These are phyloP conservation scores for Lantana camara DNA, from an alignment of 257 asterid genomes.

Conservation along the genomic window DNA sequence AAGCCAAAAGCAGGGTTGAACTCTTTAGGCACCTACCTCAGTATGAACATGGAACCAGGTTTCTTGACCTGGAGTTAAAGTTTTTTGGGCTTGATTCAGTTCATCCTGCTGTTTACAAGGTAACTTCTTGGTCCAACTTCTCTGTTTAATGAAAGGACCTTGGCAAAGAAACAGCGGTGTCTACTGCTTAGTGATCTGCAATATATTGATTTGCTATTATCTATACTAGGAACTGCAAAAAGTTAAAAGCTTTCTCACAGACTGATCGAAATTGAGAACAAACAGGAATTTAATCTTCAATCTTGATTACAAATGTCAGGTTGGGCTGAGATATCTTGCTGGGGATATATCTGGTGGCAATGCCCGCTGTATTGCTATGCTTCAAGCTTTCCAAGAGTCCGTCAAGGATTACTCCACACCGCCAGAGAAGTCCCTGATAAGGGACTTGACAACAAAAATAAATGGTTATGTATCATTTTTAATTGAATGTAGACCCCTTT, in stretches of 20 bases:
- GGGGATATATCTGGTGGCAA: slow-evolving; percentile 94
- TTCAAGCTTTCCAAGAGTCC: slow-evolving; percentile 80
- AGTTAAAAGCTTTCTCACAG: not conserved
- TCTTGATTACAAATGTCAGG: slow-evolving; percentile 52
- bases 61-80: slow-evolving; percentile 71
- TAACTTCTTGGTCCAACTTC: slow-evolving; percentile 27
- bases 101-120: slow-evolving; percentile 89
- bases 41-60: slow-evolving; percentile 63
- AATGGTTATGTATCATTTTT: slow-evolving; percentile 68
- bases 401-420: slow-evolving; percentile 80
- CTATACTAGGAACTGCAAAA: not conserved
- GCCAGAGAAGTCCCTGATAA: slow-evolving; percentile 67
- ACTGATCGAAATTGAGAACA: not conserved
- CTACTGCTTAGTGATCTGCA: not conserved
- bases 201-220: not conserved
- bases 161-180: not conserved
- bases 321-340: slow-evolving; percentile 77
- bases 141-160: not conserved
- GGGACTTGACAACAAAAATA: slow-evolving; percentile 78
- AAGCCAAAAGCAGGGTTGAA: slow-evolving; percentile 77
- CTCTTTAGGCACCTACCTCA: slow-evolving; percentile 89
- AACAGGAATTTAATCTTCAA: not conserved
- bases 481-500: slow-evolving; percentile 88
- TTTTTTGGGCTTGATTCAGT: slow-evolving; percentile 72
- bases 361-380: slow-evolving; percentile 95